A percentile compares a stretch with the other conserved stretches of the same genome.
phyloP scores from a whole-genome alignment of 163 green algal species.

The Scenedesmus sp. region DNA sequence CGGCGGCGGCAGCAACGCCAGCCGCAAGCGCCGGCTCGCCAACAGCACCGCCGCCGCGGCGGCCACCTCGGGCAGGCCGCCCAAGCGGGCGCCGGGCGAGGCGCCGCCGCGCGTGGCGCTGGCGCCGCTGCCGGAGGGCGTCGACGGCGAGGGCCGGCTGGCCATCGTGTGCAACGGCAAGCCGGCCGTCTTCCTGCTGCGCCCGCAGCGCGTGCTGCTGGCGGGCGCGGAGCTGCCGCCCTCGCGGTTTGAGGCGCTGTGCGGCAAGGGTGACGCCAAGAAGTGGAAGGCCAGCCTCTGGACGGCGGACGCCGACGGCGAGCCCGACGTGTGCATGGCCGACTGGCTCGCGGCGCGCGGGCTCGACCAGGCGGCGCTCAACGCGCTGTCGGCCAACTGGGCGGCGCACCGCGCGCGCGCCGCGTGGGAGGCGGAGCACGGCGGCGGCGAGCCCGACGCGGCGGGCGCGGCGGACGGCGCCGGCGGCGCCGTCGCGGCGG shows the following conservation, averaged over 20 bases:
- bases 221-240: constrained; percentile 65
- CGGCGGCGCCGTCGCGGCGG: neutral
- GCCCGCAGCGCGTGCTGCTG: constrained; percentile 72
- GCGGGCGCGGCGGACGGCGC: neutral
- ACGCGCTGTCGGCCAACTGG: constrained; percentile 64
- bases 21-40: constrained; percentile 24
- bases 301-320: constrained; percentile 49
- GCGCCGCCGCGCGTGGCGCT: constrained; percentile 62
- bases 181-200: constrained; percentile 62
- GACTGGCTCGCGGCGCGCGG: constrained; percentile 68
- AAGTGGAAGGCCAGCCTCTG: constrained; percentile 91
- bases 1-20: neutral
- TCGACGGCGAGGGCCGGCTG: constrained; percentile 72
- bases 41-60: neutral
- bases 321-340: constrained; percentile 52
- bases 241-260: constrained; percentile 82
- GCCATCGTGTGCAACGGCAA: constrained; percentile 72
- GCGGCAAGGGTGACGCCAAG: constrained; percentile 83
- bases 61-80: no score
- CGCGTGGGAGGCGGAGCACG: constrained; percentile 29
- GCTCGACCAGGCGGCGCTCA: constrained; percentile 70
- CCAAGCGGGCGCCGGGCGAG: neutral
- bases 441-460: neutral
- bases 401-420: constrained; percentile 57
- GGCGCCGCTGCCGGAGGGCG: constrained; percentile 66